These are phyloP conservation scores for Emericellopsis terricola DNA, from an alignment of 495 filamentous ascomycete species.

Conservation along the genomic window DNA sequence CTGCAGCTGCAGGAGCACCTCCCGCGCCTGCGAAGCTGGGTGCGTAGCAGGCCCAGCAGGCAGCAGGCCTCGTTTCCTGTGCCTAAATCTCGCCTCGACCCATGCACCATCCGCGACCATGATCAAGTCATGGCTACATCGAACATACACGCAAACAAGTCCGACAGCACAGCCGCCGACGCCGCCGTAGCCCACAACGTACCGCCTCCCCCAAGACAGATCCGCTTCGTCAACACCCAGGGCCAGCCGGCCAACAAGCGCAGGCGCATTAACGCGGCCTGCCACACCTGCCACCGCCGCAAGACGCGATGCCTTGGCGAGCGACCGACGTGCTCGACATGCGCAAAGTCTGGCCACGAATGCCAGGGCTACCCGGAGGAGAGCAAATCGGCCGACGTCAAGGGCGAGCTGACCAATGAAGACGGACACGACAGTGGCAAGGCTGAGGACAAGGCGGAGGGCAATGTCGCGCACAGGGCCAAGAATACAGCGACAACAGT, in stretches of 20 bases:
- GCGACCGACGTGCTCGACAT: conserved; percentile 57
- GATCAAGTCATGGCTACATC: too few relatives aligned
- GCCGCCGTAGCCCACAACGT: background rate
- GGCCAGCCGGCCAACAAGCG: conserved; percentile 67
- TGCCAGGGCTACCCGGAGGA: conserved; percentile 49
- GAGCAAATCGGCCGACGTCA: conserved; percentile 13
- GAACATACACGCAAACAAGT: too few relatives aligned
- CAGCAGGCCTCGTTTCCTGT: too few relatives aligned
- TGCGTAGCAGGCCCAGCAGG: too few relatives aligned
- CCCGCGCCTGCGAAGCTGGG: too few relatives aligned
- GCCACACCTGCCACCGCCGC: conserved; percentile 62
- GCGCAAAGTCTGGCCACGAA: conserved; percentile 52
- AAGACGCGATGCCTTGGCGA: conserved; percentile 74
- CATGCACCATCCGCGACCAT: background rate
- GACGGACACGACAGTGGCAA: conserved; percentile 10
- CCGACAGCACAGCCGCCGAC: too few relatives aligned
- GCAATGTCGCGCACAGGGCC: too few relatives aligned
- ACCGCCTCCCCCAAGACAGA: conserved; percentile 18
- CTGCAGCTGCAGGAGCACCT: too few relatives aligned
- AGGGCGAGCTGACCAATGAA: conserved; percentile 2
- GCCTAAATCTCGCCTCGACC: too few relatives aligned
- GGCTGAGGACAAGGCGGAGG: too few relatives aligned
- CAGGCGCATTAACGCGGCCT: conserved; percentile 68
- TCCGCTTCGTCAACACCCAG: conserved; percentile 68
- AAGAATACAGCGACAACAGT: too few relatives aligned